Evolutionary conservation across 2,329 filamentous ascomycete genomes (phyloP).

Genomic region (Colletotrichum trifolii): DNA sequence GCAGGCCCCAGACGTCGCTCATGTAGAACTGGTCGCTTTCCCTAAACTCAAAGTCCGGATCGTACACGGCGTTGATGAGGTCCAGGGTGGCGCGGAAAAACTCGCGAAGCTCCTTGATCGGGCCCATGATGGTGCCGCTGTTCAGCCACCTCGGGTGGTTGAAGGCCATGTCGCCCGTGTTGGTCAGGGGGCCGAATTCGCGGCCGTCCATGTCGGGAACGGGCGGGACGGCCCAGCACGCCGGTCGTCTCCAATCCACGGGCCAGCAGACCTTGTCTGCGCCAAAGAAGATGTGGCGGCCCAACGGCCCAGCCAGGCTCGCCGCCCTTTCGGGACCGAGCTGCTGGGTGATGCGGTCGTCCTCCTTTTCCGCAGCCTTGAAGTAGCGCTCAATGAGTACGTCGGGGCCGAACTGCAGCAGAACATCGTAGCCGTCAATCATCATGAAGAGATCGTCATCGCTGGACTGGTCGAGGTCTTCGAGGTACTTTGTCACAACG

Average conservation of each 20-base stretch:
- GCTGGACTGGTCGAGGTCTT: conserved; percentile 41
- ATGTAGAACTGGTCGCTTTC: conserved; percentile 58
- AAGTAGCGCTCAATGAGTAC: conserved; percentile 73
- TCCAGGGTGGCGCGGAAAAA: conserved; percentile 46
- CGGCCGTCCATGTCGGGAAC: conserved; percentile 45
- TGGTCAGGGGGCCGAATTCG: conserved; percentile 50
- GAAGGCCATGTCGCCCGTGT: conserved; percentile 44
- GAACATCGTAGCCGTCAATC: conserved; percentile 71
- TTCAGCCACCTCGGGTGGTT: conserved; percentile 56
- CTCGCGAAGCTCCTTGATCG: conserved; percentile 45
- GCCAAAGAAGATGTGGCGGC: conserved; percentile 56
- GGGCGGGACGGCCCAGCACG: conserved; percentile 53
- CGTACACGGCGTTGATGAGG: conserved; percentile 48
- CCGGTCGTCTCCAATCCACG: conserved; percentile 46
- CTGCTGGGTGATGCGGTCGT: conserved; percentile 60
- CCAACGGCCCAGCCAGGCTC: conserved; percentile 44
- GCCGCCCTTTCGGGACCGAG: conserved; percentile 55
- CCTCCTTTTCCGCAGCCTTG: conserved; percentile 61
- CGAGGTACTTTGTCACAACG: conserved; percentile 48
- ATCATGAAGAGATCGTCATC: conserved; percentile 72
- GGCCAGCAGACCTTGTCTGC: conserved; percentile 59
- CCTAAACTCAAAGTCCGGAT: conserved; percentile 44
- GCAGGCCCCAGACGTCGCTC: conserved; percentile 54
- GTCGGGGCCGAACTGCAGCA: conserved; percentile 73
- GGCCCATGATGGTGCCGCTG: conserved; percentile 58